Evolutionary conservation across 208 protist genomes (phyloP).

Genomic region (Leishmania tarentolae): DNA sequence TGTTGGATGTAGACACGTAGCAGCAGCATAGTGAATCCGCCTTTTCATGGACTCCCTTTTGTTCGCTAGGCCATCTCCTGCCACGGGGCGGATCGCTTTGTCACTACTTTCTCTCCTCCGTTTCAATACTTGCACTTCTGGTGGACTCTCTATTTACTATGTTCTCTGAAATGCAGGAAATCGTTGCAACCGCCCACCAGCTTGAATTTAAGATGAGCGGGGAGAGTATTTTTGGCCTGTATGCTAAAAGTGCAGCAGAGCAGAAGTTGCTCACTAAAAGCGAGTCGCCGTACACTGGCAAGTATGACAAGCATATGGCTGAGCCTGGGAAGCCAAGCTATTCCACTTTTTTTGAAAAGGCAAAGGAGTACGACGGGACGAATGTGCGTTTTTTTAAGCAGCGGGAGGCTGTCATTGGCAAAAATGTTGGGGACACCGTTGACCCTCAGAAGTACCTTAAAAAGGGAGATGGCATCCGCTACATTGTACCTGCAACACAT

Average conservation of each 20-base stretch:
- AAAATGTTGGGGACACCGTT: slow-evolving; percentile 65
- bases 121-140: background rate
- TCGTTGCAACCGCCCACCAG: background rate
- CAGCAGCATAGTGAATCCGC: background rate
- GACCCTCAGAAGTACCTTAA: slow-evolving; percentile 78
- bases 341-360: slow-evolving; percentile 84
- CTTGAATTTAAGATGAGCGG: slow-evolving; percentile 48
- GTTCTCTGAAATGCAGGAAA: background rate
- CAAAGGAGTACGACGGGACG: slow-evolving; percentile 85
- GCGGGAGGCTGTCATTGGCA: slow-evolving; percentile 78
- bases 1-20: background rate
- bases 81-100: background rate
- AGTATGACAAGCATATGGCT: slow-evolving; percentile 67
- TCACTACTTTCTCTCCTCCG: background rate
- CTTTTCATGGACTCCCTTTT: slow-evolving; percentile 9
- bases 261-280: slow-evolving; percentile 23
- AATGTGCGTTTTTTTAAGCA: slow-evolving; percentile 84
- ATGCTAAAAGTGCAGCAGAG: slow-evolving; percentile 24
- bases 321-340: slow-evolving; percentile 76
- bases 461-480: slow-evolving; percentile 65
- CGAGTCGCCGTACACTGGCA: slow-evolving; percentile 55
- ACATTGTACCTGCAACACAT: slow-evolving; percentile 55
- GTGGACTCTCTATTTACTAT: background rate
- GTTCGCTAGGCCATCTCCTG: background rate
- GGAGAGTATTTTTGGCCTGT: slow-evolving; percentile 63